Evolutionary conservation across 768 basidiomycete species (phyloP).

Genomic region (Plicaturopsis crispa): DNA sequence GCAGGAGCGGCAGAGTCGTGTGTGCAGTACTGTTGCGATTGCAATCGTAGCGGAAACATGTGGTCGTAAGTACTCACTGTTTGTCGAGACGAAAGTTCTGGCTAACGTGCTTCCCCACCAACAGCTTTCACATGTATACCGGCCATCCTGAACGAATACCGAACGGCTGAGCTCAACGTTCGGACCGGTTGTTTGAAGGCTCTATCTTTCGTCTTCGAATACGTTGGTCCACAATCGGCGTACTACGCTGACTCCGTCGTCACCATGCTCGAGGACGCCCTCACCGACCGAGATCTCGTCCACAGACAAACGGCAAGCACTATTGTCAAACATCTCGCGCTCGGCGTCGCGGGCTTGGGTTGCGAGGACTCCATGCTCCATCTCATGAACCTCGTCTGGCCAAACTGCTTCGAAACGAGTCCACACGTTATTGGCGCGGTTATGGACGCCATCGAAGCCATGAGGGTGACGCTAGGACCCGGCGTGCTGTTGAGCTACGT

Average conservation of each 20-base stretch:
- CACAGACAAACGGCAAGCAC: conserved; percentile 97
- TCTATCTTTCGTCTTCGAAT: conserved; percentile 98
- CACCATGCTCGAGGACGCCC: conserved; percentile 95
- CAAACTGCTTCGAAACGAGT: conserved; percentile 96
- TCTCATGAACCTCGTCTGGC: conserved; percentile 97
- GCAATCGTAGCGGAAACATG: conserved; percentile 94
- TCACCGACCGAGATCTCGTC: conserved; percentile 96
- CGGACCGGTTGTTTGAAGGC: conserved; percentile 98
- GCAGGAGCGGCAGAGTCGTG: conserved; percentile 97
- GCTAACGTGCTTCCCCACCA: conserved; percentile 1
- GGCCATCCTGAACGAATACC: conserved; percentile 96
- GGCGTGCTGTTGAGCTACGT: conserved; percentile 90
- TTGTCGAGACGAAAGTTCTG: conserved; percentile 17
- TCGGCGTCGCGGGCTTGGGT: conserved; percentile 94
- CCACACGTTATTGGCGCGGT: conserved; percentile 98
- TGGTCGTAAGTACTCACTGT: conserved; percentile 39
- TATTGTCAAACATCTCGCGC: conserved; percentile 95
- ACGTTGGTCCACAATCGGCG: conserved; percentile 93
- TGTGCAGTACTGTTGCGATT: conserved; percentile 97
- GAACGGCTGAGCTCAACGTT: conserved; percentile 96
- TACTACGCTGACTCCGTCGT: conserved; percentile 98
- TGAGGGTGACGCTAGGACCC: conserved; percentile 93
- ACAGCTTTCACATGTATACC: conserved; percentile 96
- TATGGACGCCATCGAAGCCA: conserved; percentile 97
- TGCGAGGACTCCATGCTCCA: conserved; percentile 98